phyloP scores from a whole-genome alignment of 345 rosid species.

The Eutrema yunnanense region DNA sequence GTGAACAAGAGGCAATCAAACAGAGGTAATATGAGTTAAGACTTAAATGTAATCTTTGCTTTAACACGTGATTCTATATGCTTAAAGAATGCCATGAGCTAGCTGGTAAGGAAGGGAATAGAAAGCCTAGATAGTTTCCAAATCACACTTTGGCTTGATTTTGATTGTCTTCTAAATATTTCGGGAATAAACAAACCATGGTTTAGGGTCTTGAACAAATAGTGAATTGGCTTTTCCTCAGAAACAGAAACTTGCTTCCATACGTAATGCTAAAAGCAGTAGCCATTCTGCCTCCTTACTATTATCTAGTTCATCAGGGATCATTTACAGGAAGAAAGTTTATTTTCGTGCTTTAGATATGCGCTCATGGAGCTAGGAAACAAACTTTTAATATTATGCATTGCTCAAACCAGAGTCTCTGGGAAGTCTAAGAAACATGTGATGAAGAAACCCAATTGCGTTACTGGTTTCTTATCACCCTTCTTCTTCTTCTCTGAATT shows the following conservation, averaged over 20 bases:
- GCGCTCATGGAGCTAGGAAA: constrained; percentile 2
- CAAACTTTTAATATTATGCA: not conserved
- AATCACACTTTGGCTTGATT: constrained; percentile 5
- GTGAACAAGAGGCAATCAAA: constrained; percentile 70
- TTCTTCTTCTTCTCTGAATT: constrained; percentile 6
- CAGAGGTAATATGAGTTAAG: constrained; percentile 63
- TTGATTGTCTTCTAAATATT: not conserved
- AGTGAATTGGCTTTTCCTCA: not conserved
- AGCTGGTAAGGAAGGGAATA: not conserved
- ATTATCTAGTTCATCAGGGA: not conserved
- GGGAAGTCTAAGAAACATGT: constrained; percentile 8
- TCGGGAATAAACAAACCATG: not conserved
- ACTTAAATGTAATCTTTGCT: not conserved
- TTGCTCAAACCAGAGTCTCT: not conserved
- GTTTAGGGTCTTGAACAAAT: not conserved
- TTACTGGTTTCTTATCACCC: constrained; percentile 2
- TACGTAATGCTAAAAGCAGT: not conserved
- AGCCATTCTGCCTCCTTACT: not conserved
- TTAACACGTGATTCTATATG: constrained; percentile 9
- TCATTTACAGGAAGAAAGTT: not conserved
- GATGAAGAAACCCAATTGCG: not conserved
- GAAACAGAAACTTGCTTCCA: not conserved
- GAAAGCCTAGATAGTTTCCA: constrained; percentile 11
- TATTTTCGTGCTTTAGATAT: not conserved
- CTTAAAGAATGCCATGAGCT: constrained; percentile 1